These are phyloP conservation scores for Didymella lethalis DNA, from an alignment of 2,329 filamentous ascomycete genomes.

Conservation along the genomic window DNA sequence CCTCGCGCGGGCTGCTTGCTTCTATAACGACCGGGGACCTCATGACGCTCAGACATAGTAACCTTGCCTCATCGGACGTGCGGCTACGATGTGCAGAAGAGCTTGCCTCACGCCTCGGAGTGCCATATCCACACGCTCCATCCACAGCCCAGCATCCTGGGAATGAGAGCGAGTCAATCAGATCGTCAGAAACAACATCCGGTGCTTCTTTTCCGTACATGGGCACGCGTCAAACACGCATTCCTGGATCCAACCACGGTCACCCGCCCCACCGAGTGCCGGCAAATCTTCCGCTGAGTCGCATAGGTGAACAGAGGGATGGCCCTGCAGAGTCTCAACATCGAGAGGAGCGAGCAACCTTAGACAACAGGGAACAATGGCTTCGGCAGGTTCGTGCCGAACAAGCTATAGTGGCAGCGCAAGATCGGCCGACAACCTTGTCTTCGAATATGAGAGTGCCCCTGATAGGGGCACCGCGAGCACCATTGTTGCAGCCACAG, in stretches of 20 bases:
- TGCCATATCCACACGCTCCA: background rate
- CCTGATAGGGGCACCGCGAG: too few relatives aligned
- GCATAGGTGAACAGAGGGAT: too few relatives aligned
- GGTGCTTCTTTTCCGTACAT: too few relatives aligned
- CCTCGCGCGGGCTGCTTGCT: background rate
- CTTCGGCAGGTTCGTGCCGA: background rate
- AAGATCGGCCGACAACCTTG: background rate
- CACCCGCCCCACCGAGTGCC: too few relatives aligned
- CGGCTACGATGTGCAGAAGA: background rate
- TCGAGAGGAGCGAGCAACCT: background rate
- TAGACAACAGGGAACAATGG: background rate
- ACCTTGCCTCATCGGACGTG: background rate
- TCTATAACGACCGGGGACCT: background rate
- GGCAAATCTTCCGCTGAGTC: too few relatives aligned
- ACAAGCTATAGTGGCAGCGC: background rate
- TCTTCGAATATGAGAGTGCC: too few relatives aligned
- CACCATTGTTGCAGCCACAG: too few relatives aligned
- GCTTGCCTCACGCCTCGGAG: background rate
- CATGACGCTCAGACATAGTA: background rate
- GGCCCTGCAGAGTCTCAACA: background rate
- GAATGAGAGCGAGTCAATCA: background rate
- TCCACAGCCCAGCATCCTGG: background rate
- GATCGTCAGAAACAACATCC: too few relatives aligned
- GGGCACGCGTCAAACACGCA: too few relatives aligned
- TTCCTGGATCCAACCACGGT: too few relatives aligned